These are phyloP conservation scores for Citrus hindsii DNA, from an alignment of 345 rosid genomes.

Conservation along the genomic window DNA sequence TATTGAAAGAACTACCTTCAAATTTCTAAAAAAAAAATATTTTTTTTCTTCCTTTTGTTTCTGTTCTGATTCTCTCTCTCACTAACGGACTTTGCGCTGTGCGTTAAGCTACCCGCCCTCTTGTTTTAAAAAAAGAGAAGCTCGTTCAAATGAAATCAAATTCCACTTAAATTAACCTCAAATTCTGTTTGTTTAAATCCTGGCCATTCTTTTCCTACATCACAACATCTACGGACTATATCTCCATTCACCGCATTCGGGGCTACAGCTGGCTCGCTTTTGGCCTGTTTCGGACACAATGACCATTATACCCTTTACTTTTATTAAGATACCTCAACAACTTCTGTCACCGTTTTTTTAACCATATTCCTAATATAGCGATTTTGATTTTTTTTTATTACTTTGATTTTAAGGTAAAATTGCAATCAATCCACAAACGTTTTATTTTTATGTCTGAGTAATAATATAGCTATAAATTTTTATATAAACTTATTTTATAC, in stretches of 20 bases:
- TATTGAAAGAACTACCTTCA: neutral
- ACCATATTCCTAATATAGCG: neutral
- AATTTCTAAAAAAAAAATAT: neutral
- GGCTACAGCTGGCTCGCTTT: constrained; percentile 42
- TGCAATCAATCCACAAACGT: neutral
- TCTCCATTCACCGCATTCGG: constrained; percentile 21
- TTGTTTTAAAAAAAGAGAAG: constrained; percentile 30
- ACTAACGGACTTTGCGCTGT: neutral
- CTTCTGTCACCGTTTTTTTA: neutral
- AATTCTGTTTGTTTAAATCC: constrained; percentile 23
- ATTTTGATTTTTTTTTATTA: neutral
- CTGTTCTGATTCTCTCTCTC: neutral
- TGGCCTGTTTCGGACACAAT: neutral
- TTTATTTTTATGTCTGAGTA: neutral
- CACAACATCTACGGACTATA: constrained; percentile 15
- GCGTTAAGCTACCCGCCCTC: constrained; percentile 38
- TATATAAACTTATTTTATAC: accelerated
- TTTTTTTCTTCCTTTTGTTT: neutral
- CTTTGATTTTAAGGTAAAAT: neutral
- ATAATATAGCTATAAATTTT: accelerated
- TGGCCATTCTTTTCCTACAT: constrained; percentile 26
- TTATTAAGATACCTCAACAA: too few relatives aligned
- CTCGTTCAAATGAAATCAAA: constrained; percentile 30
- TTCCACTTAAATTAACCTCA: constrained; percentile 37
- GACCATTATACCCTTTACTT: constrained; percentile 20